Conservation (phyloP, 495 filamentous ascomycete species). For the Penicillium coffeae region DNA sequence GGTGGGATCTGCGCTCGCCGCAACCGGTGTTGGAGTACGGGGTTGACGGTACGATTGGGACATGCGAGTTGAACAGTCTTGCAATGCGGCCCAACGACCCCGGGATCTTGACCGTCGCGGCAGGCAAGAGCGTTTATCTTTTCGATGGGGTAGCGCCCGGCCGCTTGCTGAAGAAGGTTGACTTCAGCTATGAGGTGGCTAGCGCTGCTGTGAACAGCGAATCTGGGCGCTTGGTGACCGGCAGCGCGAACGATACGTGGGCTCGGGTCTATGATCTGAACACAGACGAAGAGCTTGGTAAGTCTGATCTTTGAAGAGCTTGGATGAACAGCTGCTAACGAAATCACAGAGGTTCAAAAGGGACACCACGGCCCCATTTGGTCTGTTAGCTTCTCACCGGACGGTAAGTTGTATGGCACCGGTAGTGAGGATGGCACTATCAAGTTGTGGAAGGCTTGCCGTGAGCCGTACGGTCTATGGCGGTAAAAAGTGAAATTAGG, state of each 20-base stretch:
- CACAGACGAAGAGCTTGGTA: constrained; percentile 69
- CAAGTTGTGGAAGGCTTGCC: constrained; percentile 80
- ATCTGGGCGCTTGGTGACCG: constrained; percentile 78
- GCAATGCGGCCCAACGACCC: constrained; percentile 38
- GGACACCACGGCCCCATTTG: constrained; percentile 97
- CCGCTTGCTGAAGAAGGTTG: constrained; percentile 69
- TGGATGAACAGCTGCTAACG: not conserved
- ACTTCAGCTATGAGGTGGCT: constrained; percentile 77
- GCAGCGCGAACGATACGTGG: constrained; percentile 86
- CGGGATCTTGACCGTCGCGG: constrained; percentile 52
- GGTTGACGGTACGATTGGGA: constrained; percentile 80
- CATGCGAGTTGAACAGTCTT: constrained; percentile 75
- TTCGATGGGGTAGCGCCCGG: constrained; percentile 74
- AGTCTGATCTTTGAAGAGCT: constrained; percentile 17
- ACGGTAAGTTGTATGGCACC: constrained; percentile 92
- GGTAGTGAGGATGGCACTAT: constrained; percentile 97
- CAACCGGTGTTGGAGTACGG: constrained; percentile 64
- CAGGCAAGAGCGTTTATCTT: constrained; percentile 89
- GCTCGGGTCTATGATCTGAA: constrained; percentile 88
- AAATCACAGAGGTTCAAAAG: constrained; percentile 73
- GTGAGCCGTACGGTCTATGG: constrained; percentile 67
- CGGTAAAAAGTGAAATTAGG: constrained; percentile 27
- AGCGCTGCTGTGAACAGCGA: constrained; percentile 82
- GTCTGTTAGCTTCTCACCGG: constrained; percentile 89
- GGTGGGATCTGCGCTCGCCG: constrained; percentile 84